Evolutionary conservation across 2,329 filamentous ascomycete genomes (phyloP).

Genomic region (Pseudocercospora fuligena): DNA sequence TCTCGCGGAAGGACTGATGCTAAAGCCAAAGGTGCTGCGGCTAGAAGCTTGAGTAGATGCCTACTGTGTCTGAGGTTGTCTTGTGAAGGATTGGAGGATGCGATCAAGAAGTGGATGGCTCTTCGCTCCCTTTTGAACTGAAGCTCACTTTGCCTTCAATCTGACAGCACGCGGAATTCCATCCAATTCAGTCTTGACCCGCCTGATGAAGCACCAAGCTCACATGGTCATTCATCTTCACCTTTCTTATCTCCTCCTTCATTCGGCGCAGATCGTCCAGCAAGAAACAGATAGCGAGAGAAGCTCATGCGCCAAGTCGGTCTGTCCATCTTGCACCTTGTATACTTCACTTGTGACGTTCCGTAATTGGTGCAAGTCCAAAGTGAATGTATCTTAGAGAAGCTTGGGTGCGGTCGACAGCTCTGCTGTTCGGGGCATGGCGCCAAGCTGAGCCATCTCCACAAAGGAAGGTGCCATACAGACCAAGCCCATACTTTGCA

Average conservation of each 20-base stretch:
- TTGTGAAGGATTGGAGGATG: neutral
- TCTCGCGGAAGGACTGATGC: constrained; percentile 21
- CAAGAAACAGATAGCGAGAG: constrained; percentile 9
- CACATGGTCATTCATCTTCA: neutral
- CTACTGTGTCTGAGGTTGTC: constrained; percentile 13
- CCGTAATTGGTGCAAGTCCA: too few relatives aligned
- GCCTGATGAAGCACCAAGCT: neutral
- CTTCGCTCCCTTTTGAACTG: neutral
- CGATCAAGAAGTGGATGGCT: neutral
- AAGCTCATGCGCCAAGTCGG: constrained; percentile 21
- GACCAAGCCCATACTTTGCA: neutral
- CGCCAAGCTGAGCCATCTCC: neutral
- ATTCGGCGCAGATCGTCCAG: constrained; percentile 17
- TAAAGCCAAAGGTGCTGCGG: constrained; percentile 22
- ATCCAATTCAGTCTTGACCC: neutral
- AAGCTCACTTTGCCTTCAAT: neutral
- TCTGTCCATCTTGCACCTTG: neutral
- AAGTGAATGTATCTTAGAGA: neutral
- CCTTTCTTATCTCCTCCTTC: constrained; percentile 19
- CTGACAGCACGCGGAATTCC: neutral
- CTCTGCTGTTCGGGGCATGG: neutral
- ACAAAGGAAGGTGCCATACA: neutral
- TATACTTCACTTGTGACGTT: too few relatives aligned
- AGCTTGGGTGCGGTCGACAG: neutral
- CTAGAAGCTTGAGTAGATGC: constrained; percentile 16